Base-by-base conservation (phyloP, 2,329 filamentous ascomycete species). In the Calonectria honghensis region DNA sequence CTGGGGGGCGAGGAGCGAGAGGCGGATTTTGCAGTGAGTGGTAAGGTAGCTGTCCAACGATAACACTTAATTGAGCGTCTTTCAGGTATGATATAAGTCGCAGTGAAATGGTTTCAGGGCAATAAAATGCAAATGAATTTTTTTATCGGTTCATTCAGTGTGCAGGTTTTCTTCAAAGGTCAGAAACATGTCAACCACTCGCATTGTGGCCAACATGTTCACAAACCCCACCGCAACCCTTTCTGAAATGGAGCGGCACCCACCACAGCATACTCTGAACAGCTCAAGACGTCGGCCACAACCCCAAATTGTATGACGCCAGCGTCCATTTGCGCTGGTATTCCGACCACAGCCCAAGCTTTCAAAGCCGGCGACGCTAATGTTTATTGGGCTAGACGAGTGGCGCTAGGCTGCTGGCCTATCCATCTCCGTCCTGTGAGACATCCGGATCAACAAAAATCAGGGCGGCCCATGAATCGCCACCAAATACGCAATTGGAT, bases 401-500 rank as follows among this genome's bases (percentile, higher is more conserved):
- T 41, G 35, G n/a, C 57, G 57, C n/a, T 41, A 63, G 57, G 37
- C 24, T 29, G 6, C 16, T 37, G 57, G 31, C 57, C 57, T 41
- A 63, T 63, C 57, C 57, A 41, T 63, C 57, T 63, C 57, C 57
- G 57, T 63, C 57, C 18, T 9, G 24, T 41, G 35, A 63, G 57
- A 63, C 57, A 63, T 29, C 57, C 57, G 57, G 57, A 63, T 63
- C 57, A 63, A 63, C 27, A 63, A 41, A 41, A 63, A 63, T 63
- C 57, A 39, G 24, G 54, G 27, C 10, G 35, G 31, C 32, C 20
- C 20, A 63, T 63, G 57, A 41, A 20, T 41, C 35, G 35, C 13
- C 37, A 27, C 51, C 16, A 41, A 11, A 39, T 27, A 39, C 35
- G 24, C 14, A 29, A 37, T 29, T 27, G 35, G 57, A 63, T 63